Evolutionary conservation across 2,329 filamentous ascomycete genomes (phyloP), one percentile per base, ranked within the genome.

Genomic region (Pyrenochaeta sp.): DNA sequence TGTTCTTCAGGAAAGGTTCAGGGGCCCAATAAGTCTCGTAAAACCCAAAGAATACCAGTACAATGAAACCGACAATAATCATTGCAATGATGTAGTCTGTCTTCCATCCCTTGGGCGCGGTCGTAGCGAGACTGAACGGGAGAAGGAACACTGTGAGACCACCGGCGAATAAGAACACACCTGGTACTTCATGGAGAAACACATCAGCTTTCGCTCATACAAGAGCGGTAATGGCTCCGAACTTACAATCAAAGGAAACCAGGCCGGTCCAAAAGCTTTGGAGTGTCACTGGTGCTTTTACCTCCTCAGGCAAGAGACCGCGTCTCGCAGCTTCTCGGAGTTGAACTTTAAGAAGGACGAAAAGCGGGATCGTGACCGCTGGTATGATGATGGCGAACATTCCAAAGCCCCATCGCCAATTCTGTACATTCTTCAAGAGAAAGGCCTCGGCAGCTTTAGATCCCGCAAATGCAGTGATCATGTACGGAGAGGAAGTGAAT

Each of bases 321-420:
- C 68, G 61, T 0, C 81, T 78, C 40, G 85, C 68, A 44, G 80
- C 76, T 17, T 82, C 82, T 44, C 79, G 80, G 14, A 84, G 74
- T 80, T 51, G 30, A 4, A 44, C 8, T 22, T 39, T 39, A 13
- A 51, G 26, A n/a, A 48, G n/a, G 3, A 37, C 17, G 24, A 48
- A 51, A 7, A 51, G 30, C 2, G 44, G 44, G 10, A 38, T 20
- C 17, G 79, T 79, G 14, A 86, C 75, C 34, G 77, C 68, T 1
- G 85, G 85, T 6, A 83, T 73, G 44, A 88, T 76, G 51, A 89
- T 83, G 23, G 81, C 75, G 67, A 86, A 88, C 56, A 77, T 75
- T 19, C 83, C 86, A 59, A 84, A 88, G 1, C 77, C 84, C 85
- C 85, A 89, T 29, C 82, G 77, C 81, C 82, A 88, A 30, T 41